These are phyloP conservation scores for Paspalum notatum DNA, from an alignment of 176 grass and related monocot genomes.

Conservation along the genomic window DNA sequence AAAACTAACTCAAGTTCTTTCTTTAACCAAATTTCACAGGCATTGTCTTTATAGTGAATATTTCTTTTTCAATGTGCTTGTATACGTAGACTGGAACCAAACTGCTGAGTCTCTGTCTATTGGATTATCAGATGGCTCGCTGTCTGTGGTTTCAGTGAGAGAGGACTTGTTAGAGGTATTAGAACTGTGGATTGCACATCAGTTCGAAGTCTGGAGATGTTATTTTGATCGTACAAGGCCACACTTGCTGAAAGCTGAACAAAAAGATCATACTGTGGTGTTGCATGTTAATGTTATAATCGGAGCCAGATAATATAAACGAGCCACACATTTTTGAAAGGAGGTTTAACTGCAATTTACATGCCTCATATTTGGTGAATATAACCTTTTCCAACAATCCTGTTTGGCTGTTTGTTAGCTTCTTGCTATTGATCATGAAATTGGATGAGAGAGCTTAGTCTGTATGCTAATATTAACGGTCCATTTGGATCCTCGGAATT, in stretches of 20 bases:
- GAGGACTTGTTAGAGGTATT: conserved; percentile 65
- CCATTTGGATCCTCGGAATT: no score
- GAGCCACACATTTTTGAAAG: no score
- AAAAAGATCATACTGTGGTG: no score
- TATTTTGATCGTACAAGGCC: conserved; percentile 69
- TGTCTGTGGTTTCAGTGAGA: conserved; percentile 68
- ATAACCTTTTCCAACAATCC: no score
- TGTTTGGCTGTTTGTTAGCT: no score
- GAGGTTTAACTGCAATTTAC: no score
- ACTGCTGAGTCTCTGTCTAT: conserved; percentile 56
- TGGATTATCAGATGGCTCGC: conserved; percentile 82
- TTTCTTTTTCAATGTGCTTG: conserved; percentile 91
- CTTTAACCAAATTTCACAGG: conserved; percentile 48
- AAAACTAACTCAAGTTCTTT: conserved; percentile 24
- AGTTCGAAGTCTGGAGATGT: conserved; percentile 90
- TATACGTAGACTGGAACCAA: conserved; percentile 80
- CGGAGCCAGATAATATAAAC: no score
- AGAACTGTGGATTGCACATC: conserved; percentile 77
- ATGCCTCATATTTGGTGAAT: no score
- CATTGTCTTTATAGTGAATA: conserved; percentile 49
- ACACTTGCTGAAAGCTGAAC: conserved; percentile 67
- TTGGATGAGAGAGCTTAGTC: no score
- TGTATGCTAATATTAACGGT: no score
- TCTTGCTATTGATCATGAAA: no score
- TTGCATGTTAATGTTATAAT: no score